Evolutionary conservation across 2,329 filamentous ascomycete genomes (phyloP), one percentile per base, ranked within the genome.

Genomic region (Helotiales sp.): DNA sequence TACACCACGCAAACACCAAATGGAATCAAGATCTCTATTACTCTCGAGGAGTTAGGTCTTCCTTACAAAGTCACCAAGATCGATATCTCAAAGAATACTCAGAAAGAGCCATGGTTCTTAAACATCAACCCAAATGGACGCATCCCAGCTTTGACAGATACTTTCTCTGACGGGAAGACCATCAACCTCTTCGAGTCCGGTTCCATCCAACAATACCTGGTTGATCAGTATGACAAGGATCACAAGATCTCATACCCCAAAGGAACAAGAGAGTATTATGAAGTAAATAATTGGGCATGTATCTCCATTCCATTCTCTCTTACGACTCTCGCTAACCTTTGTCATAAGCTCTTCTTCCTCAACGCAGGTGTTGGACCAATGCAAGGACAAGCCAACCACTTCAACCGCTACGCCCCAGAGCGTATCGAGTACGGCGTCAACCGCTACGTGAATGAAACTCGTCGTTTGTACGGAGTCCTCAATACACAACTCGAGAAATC

Each of bases 101-200:
- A 96, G 68, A 96, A 95, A 67, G 83, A 93, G 73, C 84, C 84
- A 15, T 96, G 90, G 91, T 97, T 93, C 75, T 82, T 96, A 27
- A 86, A 87, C 52, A 96, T 96, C 76, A 96, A 96, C 75, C 92
- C 92, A 63, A 96, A 96, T 72, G 92, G 92, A 63, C 89, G 92
- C 65, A 96, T 96, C 67, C 93, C 92, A 3, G 92, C 92, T 57
- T 69, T 96, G 51, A 95, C 90, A 7, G 92, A 96, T 74, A 89
- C 80, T 6, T 88, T 90, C 71, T 78, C 79, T 5, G 87, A 95
- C 71, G 90, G 90, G 65, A 77, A 88, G 71, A 77, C 79, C 31
- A 91, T 96, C 70, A 81, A 82, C 57, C 72, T 96, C 17, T 96
- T 96, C 70, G 92, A 96, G 75, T 90, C 85, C 62, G 91, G 90